These are phyloP conservation scores for Globisporangium barbulae DNA, from an alignment of 352 stramenopile species.

Conservation along the genomic window DNA sequence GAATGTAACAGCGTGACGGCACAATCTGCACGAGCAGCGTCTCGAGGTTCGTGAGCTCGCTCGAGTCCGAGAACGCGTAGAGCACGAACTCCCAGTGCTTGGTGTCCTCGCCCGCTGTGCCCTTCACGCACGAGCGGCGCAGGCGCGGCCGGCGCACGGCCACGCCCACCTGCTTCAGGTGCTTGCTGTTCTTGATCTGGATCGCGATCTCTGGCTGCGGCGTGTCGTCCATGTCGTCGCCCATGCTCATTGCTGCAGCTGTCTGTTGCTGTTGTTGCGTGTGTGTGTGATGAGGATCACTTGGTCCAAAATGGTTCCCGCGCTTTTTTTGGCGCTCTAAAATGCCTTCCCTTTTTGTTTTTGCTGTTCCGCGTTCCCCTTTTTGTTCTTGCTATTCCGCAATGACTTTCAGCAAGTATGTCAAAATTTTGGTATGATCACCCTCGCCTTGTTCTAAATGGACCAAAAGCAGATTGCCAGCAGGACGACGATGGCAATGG, in stretches of 20 bases:
- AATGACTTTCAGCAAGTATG: too few relatives aligned
- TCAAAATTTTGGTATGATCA: too few relatives aligned
- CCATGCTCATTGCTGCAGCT: conserved; percentile 22
- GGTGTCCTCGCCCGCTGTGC: conserved; percentile 63
- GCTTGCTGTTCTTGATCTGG: conserved; percentile 77
- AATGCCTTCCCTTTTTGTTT: too few relatives aligned
- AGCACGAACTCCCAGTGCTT: conserved; percentile 84
- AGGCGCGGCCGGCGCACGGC: conserved; percentile 63
- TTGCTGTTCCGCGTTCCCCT: too few relatives aligned
- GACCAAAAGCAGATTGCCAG: conserved; percentile 1
- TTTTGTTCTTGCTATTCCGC: too few relatives aligned
- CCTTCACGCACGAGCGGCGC: conserved; percentile 77
- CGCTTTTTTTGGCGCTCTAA: neutral
- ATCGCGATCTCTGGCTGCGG: conserved; percentile 66
- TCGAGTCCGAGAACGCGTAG: conserved; percentile 81
- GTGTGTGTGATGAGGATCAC: conserved; percentile 1
- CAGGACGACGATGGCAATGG: neutral
- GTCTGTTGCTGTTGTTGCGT: neutral
- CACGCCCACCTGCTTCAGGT: conserved; percentile 81
- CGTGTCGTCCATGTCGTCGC: conserved; percentile 40
- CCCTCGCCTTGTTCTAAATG: neutral
- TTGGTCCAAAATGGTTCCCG: neutral
- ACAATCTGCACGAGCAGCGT: conserved; percentile 80
- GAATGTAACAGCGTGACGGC: conserved; percentile 72
- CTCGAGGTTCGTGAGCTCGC: conserved; percentile 79